Conservation (phyloP, 441 rosid species). For the Lepidium campestre region DNA sequence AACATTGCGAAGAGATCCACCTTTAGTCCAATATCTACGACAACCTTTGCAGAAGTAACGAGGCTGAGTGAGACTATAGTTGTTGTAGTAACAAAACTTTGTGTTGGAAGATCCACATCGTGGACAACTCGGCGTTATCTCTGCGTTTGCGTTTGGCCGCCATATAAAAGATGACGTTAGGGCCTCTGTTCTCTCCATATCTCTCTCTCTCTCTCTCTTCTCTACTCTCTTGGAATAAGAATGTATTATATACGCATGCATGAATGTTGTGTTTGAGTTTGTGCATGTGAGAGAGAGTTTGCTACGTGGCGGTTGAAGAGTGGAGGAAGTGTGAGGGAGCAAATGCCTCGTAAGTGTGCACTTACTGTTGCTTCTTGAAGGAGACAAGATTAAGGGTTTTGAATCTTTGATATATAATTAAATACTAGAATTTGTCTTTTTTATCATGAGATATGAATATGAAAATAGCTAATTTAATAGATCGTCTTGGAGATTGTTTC, state of each 20-base stretch:
- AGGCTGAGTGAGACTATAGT: slow-evolving; percentile 89
- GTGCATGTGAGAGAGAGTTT: slow-evolving; percentile 10
- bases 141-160: slow-evolving; percentile 30
- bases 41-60: slow-evolving; percentile 91
- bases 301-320: slow-evolving; percentile 22
- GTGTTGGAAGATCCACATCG: slow-evolving; percentile 83
- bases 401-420: slow-evolving; percentile 4
- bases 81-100: slow-evolving; percentile 89
- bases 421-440: not conserved
- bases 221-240: not conserved
- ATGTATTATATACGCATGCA: slow-evolving; percentile 30
- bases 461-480: not conserved
- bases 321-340: slow-evolving; percentile 26
- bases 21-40: slow-evolving; percentile 91
- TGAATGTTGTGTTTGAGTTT: slow-evolving; percentile 16
- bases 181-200: slow-evolving; percentile 30
- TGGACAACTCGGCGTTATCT: slow-evolving; percentile 61
- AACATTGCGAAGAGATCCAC: slow-evolving; percentile 86
- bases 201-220: slow-evolving; percentile 13
- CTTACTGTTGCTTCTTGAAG: slow-evolving; percentile 26
- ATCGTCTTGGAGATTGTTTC: slow-evolving; percentile 26
- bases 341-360: slow-evolving; percentile 27
- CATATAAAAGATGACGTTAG: slow-evolving; percentile 23
- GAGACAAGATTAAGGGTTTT: slow-evolving; percentile 23
- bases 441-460: not conserved